phyloP scores from a whole-genome alignment of 805 yeast species.

The Torulaspora delbrueckii region DNA sequence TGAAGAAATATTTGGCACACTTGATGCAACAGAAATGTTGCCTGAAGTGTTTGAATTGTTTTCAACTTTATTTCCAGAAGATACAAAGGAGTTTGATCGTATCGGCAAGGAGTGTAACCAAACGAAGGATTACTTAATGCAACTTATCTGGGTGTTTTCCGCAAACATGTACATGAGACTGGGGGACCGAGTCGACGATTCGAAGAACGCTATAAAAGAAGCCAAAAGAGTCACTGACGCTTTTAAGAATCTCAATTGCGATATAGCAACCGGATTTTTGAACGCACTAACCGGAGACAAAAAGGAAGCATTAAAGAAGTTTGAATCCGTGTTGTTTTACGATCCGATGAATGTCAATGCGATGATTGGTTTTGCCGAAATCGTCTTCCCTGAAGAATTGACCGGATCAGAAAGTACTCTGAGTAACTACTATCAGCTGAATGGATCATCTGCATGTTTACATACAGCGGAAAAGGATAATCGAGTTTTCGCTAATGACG shows the following conservation, averaged over 20 bases:
- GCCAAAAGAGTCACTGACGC: conserved; percentile 55
- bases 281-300: conserved; percentile 39
- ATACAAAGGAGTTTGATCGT: conserved; percentile 9
- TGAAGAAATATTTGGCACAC: conserved; percentile 55
- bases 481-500: conserved; percentile 45
- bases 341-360: conserved; percentile 47
- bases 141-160: conserved; percentile 71
- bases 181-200: conserved; percentile 47
- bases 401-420: conserved; percentile 6
- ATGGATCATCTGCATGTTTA: neutral
- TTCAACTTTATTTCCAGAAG: conserved; percentile 42
- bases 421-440: conserved; percentile 6
- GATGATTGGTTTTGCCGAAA: conserved; percentile 49
- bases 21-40: conserved; percentile 57
- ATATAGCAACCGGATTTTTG: conserved; percentile 28
- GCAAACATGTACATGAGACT: conserved; percentile 54
- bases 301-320: conserved; percentile 51
- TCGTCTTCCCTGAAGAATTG: conserved; percentile 43
- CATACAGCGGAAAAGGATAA: neutral
- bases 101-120: conserved; percentile 18
- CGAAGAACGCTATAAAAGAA: conserved; percentile 68
- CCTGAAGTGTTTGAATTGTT: conserved; percentile 61
- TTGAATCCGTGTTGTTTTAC: conserved; percentile 56
- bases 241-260: conserved; percentile 28
- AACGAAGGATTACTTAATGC: conserved; percentile 42